A percentile compares a stretch with the other conserved stretches of the same genome.
phyloP scores from a whole-genome alignment of 352 stramenopile species.

The Pythium monospermum region DNA sequence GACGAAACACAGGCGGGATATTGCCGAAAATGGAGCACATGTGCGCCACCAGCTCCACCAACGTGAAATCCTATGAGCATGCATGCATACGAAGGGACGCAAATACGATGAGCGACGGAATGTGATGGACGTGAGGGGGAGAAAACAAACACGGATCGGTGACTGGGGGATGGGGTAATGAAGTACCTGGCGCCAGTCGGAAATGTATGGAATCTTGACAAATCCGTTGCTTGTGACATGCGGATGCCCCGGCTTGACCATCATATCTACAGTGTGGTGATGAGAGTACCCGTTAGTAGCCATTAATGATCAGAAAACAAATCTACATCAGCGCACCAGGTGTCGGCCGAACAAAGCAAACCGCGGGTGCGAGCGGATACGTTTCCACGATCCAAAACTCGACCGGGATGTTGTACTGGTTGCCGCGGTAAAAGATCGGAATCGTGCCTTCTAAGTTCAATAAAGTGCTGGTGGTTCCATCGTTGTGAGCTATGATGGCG shows the following conservation, averaged over 20 bases:
- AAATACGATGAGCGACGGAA: background rate
- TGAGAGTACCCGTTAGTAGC: too few species aligned
- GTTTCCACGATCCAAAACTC: conserved; percentile 86
- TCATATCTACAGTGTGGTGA: conserved; percentile 48
- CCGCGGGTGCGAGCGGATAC: conserved; percentile 74
- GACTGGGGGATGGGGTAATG: too few species aligned
- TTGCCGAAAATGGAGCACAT: conserved; percentile 89
- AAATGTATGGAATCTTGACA: conserved; percentile 82
- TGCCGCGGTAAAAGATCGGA: conserved; percentile 85
- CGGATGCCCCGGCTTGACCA: conserved; percentile 82
- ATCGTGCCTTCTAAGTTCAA: conserved; percentile 87
- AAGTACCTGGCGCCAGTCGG: conserved; percentile 60
- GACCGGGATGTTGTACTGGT: conserved; percentile 90
- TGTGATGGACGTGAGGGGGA: too few species aligned
- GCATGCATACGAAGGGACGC: background rate
- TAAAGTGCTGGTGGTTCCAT: conserved; percentile 80
- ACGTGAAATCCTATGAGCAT: conserved; percentile 55
- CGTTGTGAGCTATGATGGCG: conserved; percentile 61
- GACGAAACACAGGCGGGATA: conserved; percentile 79
- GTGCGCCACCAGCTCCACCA: conserved; percentile 81
- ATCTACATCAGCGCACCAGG: conserved; percentile 26
- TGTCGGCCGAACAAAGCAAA: conserved; percentile 86
- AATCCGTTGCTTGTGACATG: conserved; percentile 84
- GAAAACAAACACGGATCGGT: too few species aligned
- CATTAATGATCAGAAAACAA: background rate